phyloP scores from a whole-genome alignment of 768 basidiomycete species.

The Amanita polypyramis region DNA sequence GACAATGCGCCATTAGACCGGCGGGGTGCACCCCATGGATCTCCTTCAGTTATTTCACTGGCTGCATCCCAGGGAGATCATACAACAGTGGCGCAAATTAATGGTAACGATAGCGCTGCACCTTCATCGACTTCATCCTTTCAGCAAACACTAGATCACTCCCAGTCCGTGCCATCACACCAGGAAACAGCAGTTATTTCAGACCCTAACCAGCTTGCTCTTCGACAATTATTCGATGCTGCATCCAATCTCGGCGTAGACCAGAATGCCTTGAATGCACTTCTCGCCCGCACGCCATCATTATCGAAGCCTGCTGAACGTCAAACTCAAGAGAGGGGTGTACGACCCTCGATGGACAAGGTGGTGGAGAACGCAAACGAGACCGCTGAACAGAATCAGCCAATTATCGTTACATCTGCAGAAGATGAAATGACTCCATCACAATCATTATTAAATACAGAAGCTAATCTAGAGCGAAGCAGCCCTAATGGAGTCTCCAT shows the following conservation, averaged over 20 bases:
- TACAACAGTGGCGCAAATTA: conserved; percentile 5
- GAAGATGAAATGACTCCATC: background rate
- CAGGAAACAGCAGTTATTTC: background rate
- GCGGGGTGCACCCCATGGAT: conserved; percentile 11
- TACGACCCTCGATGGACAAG: background rate
- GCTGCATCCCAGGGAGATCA: conserved; percentile 10
- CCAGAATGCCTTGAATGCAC: conserved; percentile 56
- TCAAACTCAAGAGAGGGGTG: background rate
- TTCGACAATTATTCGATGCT: conserved; percentile 68
- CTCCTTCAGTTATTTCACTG: conserved; percentile 11
- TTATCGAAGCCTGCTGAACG: conserved; percentile 40
- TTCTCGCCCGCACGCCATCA: conserved; percentile 62
- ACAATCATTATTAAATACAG: conserved; percentile 12
- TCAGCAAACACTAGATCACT: conserved; percentile 18
- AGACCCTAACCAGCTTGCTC: conserved; percentile 16
- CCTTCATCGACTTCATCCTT: conserved; percentile 21
- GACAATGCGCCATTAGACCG: conserved; percentile 12
- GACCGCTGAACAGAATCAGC: background rate
- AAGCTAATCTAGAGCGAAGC: conserved; percentile 20
- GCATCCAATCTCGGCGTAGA: conserved; percentile 69
- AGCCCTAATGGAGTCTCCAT: conserved; percentile 21
- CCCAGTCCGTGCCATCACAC: conserved; percentile 9
- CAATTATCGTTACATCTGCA: conserved; percentile 9
- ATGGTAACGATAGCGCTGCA: conserved; percentile 11
- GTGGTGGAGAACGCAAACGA: background rate